Base-by-base conservation (phyloP, 805 yeast genomes). In the Dipodascus albidus region DNA sequence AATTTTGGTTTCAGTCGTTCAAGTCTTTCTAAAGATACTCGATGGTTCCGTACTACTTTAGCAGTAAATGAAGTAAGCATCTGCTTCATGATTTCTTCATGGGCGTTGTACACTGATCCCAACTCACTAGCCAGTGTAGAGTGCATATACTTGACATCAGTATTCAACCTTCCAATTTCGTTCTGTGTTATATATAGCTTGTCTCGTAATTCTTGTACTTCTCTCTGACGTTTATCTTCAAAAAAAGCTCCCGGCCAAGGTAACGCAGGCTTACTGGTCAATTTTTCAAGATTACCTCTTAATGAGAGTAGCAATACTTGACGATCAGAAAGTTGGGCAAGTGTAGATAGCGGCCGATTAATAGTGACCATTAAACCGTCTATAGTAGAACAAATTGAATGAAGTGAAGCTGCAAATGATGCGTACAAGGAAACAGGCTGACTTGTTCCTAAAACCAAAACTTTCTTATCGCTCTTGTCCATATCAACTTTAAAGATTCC, bases 111-210 rank as follows among this genome's bases (percentile, higher is more conserved):
- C 55, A 70, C 71, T 14, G 66, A 66, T 8, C 71, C 71, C 9
- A 71, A 62, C 56, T 71, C 75, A 6, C 63, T 58, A 1, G 75
- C 75, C 3, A 71, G 56, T 1, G 64, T 52, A 21, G 62, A 62
- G 51, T 72, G 74, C 1, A 68, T 58, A n/a, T 60, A 60, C 44
- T 62, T 54, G 21, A 72, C 60, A 47, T 64, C 66, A 20, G 57
- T 54, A 38, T 69, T 66, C 15, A 70, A 53, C 15, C 62, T 52
- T 14, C 56, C 52, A 42, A 69, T 63, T 31, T 60, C 63, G n/a
- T 56, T 56, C 47, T 65, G 62, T 2, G 65, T 54, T 3, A 55
- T 52, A 19, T 60, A 59, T n/a, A 71, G 63, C 11, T 57, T 56
- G n/a, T 59, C 62, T 42, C 64, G 66, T 19, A 62, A 55, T 11